These are phyloP conservation scores for Pezicula radicicola DNA, from an alignment of 2,329 filamentous ascomycete genomes.

Conservation along the genomic window DNA sequence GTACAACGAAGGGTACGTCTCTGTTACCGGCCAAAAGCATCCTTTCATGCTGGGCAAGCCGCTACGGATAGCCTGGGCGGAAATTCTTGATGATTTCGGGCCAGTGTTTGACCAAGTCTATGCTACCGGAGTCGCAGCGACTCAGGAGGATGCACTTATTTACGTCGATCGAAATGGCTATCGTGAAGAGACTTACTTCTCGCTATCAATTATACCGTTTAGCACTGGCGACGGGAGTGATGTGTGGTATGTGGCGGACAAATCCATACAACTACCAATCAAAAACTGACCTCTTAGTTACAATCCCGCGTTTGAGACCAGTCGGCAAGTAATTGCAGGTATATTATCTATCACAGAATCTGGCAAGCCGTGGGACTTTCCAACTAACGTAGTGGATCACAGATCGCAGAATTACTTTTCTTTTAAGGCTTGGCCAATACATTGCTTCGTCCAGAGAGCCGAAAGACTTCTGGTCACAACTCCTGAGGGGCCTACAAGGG, in stretches of 20 bases:
- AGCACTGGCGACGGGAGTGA: slow-evolving; percentile 6
- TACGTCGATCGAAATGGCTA: slow-evolving; percentile 31
- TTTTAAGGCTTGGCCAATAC: slow-evolving; percentile 34
- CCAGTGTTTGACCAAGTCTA: slow-evolving; percentile 25
- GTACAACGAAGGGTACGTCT: slow-evolving; percentile 34
- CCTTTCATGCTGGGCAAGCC: slow-evolving; percentile 31
- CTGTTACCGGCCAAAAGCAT: slow-evolving; percentile 30
- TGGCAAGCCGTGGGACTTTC: background rate
- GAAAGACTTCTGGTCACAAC: slow-evolving; percentile 31
- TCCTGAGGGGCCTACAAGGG: slow-evolving; percentile 20
- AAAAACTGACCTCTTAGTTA: slow-evolving; percentile 10
- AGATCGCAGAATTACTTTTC: slow-evolving; percentile 32
- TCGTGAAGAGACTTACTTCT: slow-evolving; percentile 34
- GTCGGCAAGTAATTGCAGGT: slow-evolving; percentile 15
- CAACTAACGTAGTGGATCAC: background rate
- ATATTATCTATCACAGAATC: background rate
- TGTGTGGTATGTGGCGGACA: slow-evolving; percentile 15
- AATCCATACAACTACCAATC: background rate
- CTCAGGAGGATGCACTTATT: slow-evolving; percentile 23
- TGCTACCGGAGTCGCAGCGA: slow-evolving; percentile 20
- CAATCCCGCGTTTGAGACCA: slow-evolving; percentile 17
- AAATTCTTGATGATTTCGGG: slow-evolving; percentile 29
- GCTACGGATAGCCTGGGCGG: slow-evolving; percentile 36
- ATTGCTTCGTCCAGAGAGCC: slow-evolving; percentile 23
- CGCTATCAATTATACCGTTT: slow-evolving; percentile 20